These are phyloP conservation scores for Solanum chilense DNA, from an alignment of 257 asterid genomes.

Conservation along the genomic window DNA sequence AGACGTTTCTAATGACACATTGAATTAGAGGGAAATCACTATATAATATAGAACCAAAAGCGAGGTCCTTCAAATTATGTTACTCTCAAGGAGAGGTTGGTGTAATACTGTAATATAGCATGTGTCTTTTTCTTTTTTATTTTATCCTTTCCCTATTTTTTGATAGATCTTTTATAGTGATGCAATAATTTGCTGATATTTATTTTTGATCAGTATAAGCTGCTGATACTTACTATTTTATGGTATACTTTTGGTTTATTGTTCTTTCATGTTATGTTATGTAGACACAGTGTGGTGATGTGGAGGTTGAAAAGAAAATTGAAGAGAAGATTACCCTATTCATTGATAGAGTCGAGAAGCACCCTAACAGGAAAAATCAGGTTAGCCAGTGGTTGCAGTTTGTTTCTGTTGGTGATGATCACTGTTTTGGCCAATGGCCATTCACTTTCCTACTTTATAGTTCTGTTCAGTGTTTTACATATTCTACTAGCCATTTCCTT, in stretches of 20 bases:
- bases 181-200: background rate
- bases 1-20: background rate
- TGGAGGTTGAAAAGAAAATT: constrained; percentile 75
- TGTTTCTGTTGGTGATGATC: background rate
- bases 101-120: background rate
- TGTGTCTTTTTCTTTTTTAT: background rate
- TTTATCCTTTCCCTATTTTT: too few relatives aligned
- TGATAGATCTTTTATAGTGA: background rate
- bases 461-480: background rate
- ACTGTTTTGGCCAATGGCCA: background rate
- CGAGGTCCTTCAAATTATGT: background rate
- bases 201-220: background rate
- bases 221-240: background rate
- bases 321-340: constrained; percentile 87
- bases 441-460: background rate
- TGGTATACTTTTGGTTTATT: background rate
- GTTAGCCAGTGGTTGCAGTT: constrained; percentile 17
- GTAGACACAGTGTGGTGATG: constrained; percentile 94
- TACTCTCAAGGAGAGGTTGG: background rate
- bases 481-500: background rate
- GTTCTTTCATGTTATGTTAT: background rate
- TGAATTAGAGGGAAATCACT: background rate
- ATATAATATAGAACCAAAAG: background rate
- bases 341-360: constrained; percentile 91
- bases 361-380: constrained; percentile 97